Evolutionary conservation across 129 eudicot genomes (phyloP).

Genomic region (Mikania micrantha): DNA sequence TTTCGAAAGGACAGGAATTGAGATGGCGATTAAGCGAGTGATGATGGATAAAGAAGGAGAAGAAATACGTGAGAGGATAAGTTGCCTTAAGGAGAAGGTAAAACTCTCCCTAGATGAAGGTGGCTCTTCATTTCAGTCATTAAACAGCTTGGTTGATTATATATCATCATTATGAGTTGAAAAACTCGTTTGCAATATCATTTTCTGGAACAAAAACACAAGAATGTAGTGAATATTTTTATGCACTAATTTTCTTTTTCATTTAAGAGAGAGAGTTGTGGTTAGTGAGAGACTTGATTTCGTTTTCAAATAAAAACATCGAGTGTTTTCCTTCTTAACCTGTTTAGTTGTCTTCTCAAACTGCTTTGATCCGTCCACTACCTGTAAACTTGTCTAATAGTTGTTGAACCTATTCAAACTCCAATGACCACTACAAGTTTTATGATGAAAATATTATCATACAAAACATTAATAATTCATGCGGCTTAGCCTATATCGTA

Average conservation of each 20-base stretch:
- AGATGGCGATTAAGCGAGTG: constrained; percentile 23
- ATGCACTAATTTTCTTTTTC: neutral
- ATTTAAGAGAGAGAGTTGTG: neutral
- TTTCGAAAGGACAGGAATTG: constrained; percentile 22
- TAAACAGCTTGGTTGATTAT: constrained; percentile 24
- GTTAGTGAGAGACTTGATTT: neutral
- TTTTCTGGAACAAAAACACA: neutral
- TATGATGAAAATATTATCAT: too few species aligned
- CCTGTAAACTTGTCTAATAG: too few species aligned
- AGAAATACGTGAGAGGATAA: constrained; percentile 19
- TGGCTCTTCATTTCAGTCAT: constrained; percentile 23
- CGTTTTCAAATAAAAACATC: neutral
- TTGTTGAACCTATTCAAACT: too few species aligned
- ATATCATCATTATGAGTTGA: constrained; percentile 13
- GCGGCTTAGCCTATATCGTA: too few species aligned
- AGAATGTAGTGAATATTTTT: too few species aligned
- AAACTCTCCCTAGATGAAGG: constrained; percentile 21
- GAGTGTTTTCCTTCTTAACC: neutral
- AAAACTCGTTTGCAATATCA: neutral
- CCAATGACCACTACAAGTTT: too few species aligned
- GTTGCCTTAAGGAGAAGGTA: constrained; percentile 23
- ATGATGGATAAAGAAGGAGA: constrained; percentile 39
- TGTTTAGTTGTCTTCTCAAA: neutral
- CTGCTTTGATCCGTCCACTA: too few species aligned
- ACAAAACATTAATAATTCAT: too few species aligned